Percentiles rank a stretch among this genome's conserved stretches.
Evolutionary conservation across 441 rosid genomes (phyloP).

Genomic region (Bruguiera hainesii): DNA sequence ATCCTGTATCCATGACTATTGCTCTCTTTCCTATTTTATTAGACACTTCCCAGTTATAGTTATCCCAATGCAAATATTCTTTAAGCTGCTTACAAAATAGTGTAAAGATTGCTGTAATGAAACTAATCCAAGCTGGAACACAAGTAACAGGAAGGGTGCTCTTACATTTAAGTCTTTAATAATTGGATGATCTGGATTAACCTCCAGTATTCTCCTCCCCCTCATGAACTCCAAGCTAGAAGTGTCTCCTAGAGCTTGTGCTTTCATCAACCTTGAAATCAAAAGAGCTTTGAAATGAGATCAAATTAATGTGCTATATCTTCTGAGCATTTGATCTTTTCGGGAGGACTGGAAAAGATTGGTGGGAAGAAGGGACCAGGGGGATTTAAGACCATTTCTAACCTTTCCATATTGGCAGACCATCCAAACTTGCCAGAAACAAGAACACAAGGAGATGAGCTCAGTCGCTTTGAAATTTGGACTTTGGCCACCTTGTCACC

Average conservation of each 20-base stretch:
- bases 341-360: neutral
- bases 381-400: constrained; percentile 9
- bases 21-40: neutral
- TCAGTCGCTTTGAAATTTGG: constrained; percentile 83
- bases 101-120: neutral
- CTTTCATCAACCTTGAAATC: constrained; percentile 82
- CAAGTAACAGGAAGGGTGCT: neutral
- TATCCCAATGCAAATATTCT: neutral
- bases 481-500: constrained; percentile 96
- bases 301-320: neutral
- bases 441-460: constrained; percentile 95
- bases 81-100: neutral
- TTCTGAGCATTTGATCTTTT: too few relatives aligned
- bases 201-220: constrained; percentile 91
- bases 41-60: neutral
- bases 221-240: constrained; percentile 97
- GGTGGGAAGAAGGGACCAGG: neutral
- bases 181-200: constrained; percentile 92
- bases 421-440: constrained; percentile 99
- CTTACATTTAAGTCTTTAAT: constrained; percentile 87
- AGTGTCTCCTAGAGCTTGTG: constrained; percentile 96
- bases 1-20: neutral
- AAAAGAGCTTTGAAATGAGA: neutral
- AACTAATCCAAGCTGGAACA: neutral
- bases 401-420: constrained; percentile 99